phyloP scores from a whole-genome alignment of 2,329 filamentous ascomycete species.

The Lojkania enalia region DNA sequence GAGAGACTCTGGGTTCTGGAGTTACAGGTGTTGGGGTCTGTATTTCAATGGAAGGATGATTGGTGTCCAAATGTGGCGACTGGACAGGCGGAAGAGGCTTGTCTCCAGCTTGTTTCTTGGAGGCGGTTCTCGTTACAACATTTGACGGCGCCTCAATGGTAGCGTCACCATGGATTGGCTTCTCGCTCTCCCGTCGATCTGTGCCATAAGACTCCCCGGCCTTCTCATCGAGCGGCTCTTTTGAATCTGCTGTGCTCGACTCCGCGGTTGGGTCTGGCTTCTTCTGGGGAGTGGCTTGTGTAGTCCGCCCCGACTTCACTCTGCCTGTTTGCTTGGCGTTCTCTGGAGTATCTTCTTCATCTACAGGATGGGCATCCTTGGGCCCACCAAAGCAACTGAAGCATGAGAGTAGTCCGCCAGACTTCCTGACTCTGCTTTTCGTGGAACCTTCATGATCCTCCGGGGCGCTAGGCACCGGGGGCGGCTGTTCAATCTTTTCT shows the following conservation, averaged over 20 bases:
- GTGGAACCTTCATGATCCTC: conserved; percentile 38
- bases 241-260: conserved; percentile 50
- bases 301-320: conserved; percentile 41
- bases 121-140: conserved; percentile 37
- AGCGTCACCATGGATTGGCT: conserved; percentile 26
- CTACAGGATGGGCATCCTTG: conserved; percentile 56
- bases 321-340: conserved; percentile 48
- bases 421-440: conserved; percentile 48
- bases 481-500: conserved; percentile 46
- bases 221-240: conserved; percentile 53
- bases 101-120: conserved; percentile 37
- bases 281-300: conserved; percentile 56
- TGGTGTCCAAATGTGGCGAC: conserved; percentile 37
- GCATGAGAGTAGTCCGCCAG: conserved; percentile 52
- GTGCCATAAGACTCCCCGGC: conserved; percentile 27
- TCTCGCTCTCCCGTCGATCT: conserved; percentile 20
- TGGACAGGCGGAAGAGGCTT: conserved; percentile 35
- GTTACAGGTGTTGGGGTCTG: conserved; percentile 52
- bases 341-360: conserved; percentile 50
- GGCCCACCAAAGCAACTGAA: conserved; percentile 68
- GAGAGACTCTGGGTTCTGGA: conserved; percentile 39
- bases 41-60: conserved; percentile 46
- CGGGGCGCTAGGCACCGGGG: conserved; percentile 30
- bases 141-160: conserved; percentile 28
- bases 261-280: conserved; percentile 47